Conservation (phyloP, 208 protist species). For the Leishmania tarentolae region DNA sequence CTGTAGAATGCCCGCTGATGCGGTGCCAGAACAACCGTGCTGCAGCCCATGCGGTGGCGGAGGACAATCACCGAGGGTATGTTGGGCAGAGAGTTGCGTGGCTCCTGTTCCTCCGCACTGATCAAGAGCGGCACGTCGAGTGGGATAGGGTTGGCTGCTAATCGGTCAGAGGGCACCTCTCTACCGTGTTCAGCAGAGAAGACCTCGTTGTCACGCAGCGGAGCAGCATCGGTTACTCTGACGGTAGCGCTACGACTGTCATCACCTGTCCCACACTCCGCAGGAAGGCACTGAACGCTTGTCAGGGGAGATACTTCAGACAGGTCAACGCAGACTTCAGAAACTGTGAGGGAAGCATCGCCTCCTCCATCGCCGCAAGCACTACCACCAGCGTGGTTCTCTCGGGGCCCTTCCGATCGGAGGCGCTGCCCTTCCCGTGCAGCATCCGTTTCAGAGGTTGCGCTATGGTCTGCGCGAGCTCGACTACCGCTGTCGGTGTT, state of each 20-base stretch:
- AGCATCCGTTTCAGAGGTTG: neutral
- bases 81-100: neutral
- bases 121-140: neutral
- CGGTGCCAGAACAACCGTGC: constrained; percentile 34
- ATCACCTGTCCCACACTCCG: neutral
- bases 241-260: neutral
- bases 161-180: neutral
- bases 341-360: neutral
- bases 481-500: neutral
- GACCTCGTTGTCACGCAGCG: neutral
- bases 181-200: neutral
- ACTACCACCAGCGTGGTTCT: neutral
- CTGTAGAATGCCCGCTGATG: constrained; percentile 37
- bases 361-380: neutral
- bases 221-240: neutral
- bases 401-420: neutral
- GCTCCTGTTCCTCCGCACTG: constrained; percentile 14
- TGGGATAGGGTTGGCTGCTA: neutral
- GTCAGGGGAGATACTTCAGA: neutral
- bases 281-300: neutral
- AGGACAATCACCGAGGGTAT: constrained; percentile 40
- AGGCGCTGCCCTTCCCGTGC: neutral
- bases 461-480: neutral
- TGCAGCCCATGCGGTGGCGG: constrained; percentile 59
- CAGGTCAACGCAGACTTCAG: neutral